Conservation (phyloP, 2,329 filamentous ascomycete species). For the Phoma herbarum region DNA sequence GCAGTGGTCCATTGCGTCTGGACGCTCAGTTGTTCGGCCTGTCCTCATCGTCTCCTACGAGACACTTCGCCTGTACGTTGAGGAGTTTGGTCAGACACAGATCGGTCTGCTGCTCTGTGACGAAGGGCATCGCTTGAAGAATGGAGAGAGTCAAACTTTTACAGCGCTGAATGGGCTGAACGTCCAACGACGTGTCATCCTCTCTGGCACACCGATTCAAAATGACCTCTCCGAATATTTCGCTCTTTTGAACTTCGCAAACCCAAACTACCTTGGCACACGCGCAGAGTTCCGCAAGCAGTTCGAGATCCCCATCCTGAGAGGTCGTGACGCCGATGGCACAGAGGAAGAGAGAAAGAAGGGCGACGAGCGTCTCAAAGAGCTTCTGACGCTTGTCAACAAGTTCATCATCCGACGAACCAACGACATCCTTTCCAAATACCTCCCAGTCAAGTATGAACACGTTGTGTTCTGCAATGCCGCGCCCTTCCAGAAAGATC, state of each 20-base stretch:
- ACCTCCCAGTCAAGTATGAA: constrained; percentile 97
- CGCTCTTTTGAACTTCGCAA: constrained; percentile 93
- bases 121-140: constrained; percentile 95
- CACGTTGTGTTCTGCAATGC: constrained; percentile 98
- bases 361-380: constrained; percentile 82
- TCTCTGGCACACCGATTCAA: constrained; percentile 96
- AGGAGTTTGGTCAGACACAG: constrained; percentile 86
- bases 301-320: constrained; percentile 90
- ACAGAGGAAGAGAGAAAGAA: constrained; percentile 81
- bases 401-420: constrained; percentile 98
- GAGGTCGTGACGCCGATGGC: constrained; percentile 89
- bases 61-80: constrained; percentile 88
- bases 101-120: constrained; percentile 96
- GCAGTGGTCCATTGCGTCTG: constrained; percentile 92
- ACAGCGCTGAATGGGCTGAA: constrained; percentile 89
- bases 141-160: constrained; percentile 95
- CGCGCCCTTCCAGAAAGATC: constrained; percentile 86
- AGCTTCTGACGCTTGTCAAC: constrained; percentile 87
- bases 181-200: constrained; percentile 88
- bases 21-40: constrained; percentile 87
- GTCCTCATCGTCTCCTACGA: constrained; percentile 99
- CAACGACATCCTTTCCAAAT: constrained; percentile 98
- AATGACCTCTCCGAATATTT: constrained; percentile 99
- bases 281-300: constrained; percentile 91
- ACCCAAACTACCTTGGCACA: constrained; percentile 89